Percentiles rank a stretch among this genome's conserved stretches.
Evolutionary conservation across 768 basidiomycete species (phyloP).

Genomic region (Boletus subparvulus): DNA sequence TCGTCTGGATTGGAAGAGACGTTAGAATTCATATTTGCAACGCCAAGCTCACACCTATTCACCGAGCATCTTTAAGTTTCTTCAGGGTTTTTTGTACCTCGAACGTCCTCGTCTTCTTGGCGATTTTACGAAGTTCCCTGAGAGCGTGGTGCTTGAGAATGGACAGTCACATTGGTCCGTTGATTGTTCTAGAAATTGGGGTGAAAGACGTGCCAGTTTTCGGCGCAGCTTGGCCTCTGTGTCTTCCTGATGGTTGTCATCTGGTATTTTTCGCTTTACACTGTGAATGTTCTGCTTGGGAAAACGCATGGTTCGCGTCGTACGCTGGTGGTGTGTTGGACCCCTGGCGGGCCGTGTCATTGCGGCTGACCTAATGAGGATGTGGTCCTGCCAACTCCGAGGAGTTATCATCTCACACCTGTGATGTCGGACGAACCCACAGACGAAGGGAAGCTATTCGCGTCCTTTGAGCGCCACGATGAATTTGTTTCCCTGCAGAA

Average conservation of each 20-base stretch:
- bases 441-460: conserved; percentile 46
- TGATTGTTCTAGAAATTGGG: conserved; percentile 6
- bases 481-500: conserved; percentile 59
- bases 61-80: conserved; percentile 72
- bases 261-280: conserved; percentile 46
- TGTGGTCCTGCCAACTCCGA: not conserved
- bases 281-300: conserved; percentile 17
- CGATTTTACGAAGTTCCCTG: conserved; percentile 69
- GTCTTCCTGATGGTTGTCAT: conserved; percentile 39
- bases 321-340: not conserved
- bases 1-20: conserved; percentile 24
- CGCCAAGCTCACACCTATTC: conserved; percentile 11
- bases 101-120: conserved; percentile 78
- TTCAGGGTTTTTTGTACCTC: conserved; percentile 85
- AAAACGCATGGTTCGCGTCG: conserved; percentile 5
- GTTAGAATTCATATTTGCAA: not conserved
- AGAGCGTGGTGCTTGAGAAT: conserved; percentile 66
- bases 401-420: not conserved
- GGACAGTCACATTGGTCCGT: conserved; percentile 9
- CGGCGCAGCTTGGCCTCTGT: conserved; percentile 44
- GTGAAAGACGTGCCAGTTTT: conserved; percentile 52
- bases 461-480: conserved; percentile 58
- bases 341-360: not conserved
- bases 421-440: conserved; percentile 40
- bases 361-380: conserved; percentile 24